A percentile compares a stretch with the other conserved stretches of the same genome.
phyloP scores from a whole-genome alignment of 1,284 basidiomycete genomes.

The Ustilago shanxiensis region DNA sequence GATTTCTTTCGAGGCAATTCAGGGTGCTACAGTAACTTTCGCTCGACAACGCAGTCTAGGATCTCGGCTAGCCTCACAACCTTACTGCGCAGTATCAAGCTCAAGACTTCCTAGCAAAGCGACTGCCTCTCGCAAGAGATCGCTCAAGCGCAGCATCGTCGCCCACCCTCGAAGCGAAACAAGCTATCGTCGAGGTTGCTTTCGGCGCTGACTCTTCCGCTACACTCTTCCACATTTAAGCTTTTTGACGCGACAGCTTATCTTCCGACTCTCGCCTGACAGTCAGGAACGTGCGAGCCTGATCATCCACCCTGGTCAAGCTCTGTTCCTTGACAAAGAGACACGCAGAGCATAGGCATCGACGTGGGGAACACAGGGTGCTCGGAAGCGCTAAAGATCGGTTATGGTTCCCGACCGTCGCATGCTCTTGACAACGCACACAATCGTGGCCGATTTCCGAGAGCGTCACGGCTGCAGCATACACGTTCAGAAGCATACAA shows the following conservation, averaged over 20 bases:
- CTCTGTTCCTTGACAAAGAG: background rate
- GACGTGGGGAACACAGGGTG: constrained; percentile 7
- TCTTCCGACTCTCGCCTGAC: background rate
- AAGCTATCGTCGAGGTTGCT: background rate
- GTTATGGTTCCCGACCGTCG: constrained; percentile 8
- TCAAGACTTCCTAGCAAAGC: too few relatives aligned
- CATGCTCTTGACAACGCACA: background rate
- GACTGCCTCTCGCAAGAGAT: too few relatives aligned
- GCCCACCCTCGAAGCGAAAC: background rate
- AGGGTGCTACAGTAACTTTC: background rate
- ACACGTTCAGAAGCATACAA: background rate
- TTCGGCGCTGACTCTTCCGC: constrained; percentile 13
- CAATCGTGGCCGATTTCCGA: background rate
- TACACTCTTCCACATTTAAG: background rate
- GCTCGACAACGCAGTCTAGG: background rate
- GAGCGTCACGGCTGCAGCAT: background rate
- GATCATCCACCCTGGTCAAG: too few relatives aligned
- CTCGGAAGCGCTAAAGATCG: constrained; percentile 31
- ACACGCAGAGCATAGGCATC: background rate
- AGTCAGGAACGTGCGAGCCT: background rate
- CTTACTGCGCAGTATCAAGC: background rate
- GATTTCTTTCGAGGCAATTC: background rate
- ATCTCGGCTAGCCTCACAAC: constrained; percentile 5
- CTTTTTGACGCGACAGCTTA: too few relatives aligned
- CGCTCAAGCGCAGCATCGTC: too few relatives aligned